Conservation (phyloP, 352 stramenopile species). For the Globisporangium uncinulatum region DNA sequence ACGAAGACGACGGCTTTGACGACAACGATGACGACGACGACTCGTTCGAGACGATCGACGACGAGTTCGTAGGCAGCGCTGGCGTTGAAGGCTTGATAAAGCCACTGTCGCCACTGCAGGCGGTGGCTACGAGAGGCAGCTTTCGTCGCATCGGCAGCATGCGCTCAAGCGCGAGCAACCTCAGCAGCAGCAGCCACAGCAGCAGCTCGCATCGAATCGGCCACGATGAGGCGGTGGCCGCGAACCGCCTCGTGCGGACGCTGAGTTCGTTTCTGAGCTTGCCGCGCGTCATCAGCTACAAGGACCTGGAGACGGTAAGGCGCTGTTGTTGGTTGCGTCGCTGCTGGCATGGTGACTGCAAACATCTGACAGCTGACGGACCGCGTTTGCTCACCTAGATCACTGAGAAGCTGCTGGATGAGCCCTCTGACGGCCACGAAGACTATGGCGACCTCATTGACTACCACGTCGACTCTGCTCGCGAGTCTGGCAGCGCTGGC, state of each 20-base stretch:
- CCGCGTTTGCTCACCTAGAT: constrained; percentile 27
- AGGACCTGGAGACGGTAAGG: constrained; percentile 54
- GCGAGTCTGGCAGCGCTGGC: constrained; percentile 21
- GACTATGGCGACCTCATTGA: constrained; percentile 69
- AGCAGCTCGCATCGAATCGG: constrained; percentile 1
- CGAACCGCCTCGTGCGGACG: constrained; percentile 47
- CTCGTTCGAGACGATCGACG: constrained; percentile 18
- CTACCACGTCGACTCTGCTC: constrained; percentile 56
- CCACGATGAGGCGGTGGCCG: constrained; percentile 24
- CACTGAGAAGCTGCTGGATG: constrained; percentile 58
- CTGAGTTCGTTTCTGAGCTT: constrained; percentile 66
- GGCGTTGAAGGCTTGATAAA: neutral
- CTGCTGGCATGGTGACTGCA: neutral
- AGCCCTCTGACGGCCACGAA: constrained; percentile 34
- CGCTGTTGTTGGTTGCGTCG: no score
- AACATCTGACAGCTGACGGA: no score
- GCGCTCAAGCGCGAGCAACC: constrained; percentile 5
- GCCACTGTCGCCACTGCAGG: neutral
- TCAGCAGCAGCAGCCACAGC: constrained; percentile 8
- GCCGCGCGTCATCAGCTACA: constrained; percentile 65
- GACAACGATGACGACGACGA: constrained; percentile 29
- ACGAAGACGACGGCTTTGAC: constrained; percentile 1
- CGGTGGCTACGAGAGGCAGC: constrained; percentile 9
- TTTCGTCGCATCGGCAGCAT: constrained; percentile 32
- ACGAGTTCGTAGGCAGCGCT: constrained; percentile 1